Evolutionary conservation across 768 basidiomycete genomes (phyloP).

Genomic region (Rhizopogon salebrosus): DNA sequence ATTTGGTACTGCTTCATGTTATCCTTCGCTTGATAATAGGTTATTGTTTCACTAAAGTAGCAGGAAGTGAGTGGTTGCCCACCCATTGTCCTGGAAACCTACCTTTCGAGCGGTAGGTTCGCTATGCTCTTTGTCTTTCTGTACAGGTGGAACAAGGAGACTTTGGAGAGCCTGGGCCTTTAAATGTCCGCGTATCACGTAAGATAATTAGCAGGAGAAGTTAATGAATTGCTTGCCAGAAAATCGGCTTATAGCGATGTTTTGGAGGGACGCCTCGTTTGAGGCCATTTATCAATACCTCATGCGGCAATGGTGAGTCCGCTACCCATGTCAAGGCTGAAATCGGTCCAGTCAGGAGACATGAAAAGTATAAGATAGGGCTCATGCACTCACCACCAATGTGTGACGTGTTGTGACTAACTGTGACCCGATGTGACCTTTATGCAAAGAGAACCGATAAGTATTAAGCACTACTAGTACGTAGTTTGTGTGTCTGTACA

Average conservation of each 20-base stretch:
- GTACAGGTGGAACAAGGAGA: conserved; percentile 49
- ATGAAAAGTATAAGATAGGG: too few relatives aligned
- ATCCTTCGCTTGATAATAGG: conserved; percentile 45
- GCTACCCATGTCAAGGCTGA: conserved; percentile 71
- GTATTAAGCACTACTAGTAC: neutral
- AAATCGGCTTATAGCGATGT: conserved; percentile 56
- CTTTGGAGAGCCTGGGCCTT: conserved; percentile 51
- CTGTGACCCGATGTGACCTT: too few relatives aligned
- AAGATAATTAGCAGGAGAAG: neutral
- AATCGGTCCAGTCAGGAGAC: conserved; percentile 1
- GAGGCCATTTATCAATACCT: conserved; percentile 76
- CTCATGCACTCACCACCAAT: too few relatives aligned
- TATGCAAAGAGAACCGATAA: too few relatives aligned
- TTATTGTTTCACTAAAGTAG: conserved; percentile 19
- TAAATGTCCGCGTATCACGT: neutral
- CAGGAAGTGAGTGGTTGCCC: neutral
- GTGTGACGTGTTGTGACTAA: too few relatives aligned
- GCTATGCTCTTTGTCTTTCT: conserved; percentile 17
- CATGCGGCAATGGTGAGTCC: conserved; percentile 38
- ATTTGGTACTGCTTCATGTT: conserved; percentile 39
- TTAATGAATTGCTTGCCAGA: conserved; percentile 38
- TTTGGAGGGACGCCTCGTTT: conserved; percentile 74
- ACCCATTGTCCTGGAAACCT: neutral
- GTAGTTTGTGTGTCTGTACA: neutral
- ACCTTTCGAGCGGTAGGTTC: conserved; percentile 7